Percentiles rank a stretch among this genome's conserved stretches.
These are phyloP conservation scores for Malassezia furfur DNA, from an alignment of 1,284 basidiomycete species.

Conservation along the genomic window DNA sequence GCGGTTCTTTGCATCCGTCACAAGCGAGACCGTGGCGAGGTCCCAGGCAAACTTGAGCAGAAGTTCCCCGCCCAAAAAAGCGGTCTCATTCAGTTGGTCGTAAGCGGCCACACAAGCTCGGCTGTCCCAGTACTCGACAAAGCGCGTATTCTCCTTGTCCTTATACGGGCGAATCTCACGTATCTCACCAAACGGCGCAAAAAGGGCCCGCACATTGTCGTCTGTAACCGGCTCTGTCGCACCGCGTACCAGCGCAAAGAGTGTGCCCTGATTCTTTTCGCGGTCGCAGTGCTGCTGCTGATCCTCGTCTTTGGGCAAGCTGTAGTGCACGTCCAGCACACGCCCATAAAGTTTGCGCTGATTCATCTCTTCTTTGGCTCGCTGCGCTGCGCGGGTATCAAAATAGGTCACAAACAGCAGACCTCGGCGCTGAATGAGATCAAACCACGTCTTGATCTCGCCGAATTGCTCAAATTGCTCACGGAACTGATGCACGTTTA, in stretches of 20 bases:
- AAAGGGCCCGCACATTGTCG: conserved; percentile 68
- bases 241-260: conserved; percentile 66
- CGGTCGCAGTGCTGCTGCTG: conserved; percentile 63
- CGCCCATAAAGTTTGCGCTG: conserved; percentile 23
- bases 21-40: conserved; percentile 24
- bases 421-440: conserved; percentile 80
- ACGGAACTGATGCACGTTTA: conserved; percentile 51
- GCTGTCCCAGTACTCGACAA: conserved; percentile 24
- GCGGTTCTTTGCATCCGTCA: conserved; percentile 14
- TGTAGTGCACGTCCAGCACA: conserved; percentile 95
- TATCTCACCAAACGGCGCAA: conserved; percentile 79
- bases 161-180: conserved; percentile 58
- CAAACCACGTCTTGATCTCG: conserved; percentile 92
- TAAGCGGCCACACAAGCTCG: conserved; percentile 64
- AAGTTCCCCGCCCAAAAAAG: conserved; percentile 74
- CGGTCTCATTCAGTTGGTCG: conserved; percentile 66
- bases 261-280: conserved; percentile 82
- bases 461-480: conserved; percentile 79
- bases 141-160: conserved; percentile 26
- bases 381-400: conserved; percentile 80
- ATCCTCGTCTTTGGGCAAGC: conserved; percentile 74
- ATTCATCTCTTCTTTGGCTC: conserved; percentile 67
- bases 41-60: conserved; percentile 85
- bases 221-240: conserved; percentile 66
- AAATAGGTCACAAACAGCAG: conserved; percentile 96